These are phyloP conservation scores for Ascomycota sp. DNA, from an alignment of 2,329 filamentous ascomycete genomes.

Conservation along the genomic window DNA sequence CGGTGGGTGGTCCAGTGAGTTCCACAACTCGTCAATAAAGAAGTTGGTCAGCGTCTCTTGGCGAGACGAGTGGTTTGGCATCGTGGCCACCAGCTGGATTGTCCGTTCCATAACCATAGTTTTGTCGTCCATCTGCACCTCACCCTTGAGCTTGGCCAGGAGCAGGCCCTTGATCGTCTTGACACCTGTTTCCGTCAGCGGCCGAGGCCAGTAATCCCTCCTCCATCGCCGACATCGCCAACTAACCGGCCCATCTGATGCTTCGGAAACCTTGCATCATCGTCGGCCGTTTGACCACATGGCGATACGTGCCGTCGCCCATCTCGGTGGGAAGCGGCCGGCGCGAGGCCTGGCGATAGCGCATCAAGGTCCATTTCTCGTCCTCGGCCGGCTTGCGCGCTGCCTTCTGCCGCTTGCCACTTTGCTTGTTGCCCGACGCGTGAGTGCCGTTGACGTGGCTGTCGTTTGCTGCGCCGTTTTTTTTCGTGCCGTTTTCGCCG, in stretches of 20 bases:
- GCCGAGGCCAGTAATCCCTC: not conserved
- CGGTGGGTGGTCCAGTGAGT: constrained; percentile 49
- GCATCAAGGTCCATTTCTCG: constrained; percentile 7
- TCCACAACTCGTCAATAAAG: constrained; percentile 49
- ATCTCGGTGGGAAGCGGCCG: constrained; percentile 40
- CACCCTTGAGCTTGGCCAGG: constrained; percentile 37
- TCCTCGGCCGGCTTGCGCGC: constrained; percentile 1
- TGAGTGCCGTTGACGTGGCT: constrained; percentile 1
- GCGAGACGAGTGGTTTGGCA: constrained; percentile 38
- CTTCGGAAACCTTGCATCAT: constrained; percentile 33
- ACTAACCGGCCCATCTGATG: constrained; percentile 24
- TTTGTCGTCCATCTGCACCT: constrained; percentile 45
- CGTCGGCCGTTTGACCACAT: constrained; percentile 23
- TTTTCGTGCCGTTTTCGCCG: constrained; percentile 2
- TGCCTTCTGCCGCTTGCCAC: not conserved
- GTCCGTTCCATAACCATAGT: constrained; percentile 55
- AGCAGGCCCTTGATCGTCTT: constrained; percentile 39
- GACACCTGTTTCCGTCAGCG: constrained; percentile 24
- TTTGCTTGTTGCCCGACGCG: not conserved
- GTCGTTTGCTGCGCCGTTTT: constrained; percentile 6
- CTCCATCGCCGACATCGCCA: not conserved
- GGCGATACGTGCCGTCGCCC: constrained; percentile 37
- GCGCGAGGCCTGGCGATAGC: constrained; percentile 23
- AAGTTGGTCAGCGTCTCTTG: constrained; percentile 40
- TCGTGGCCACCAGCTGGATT: constrained; percentile 44